Percentiles rank a stretch among this genome's conserved stretches.
These are phyloP conservation scores for Cymbidium sinense DNA, from an alignment of 106 monocot species.

Conservation along the genomic window DNA sequence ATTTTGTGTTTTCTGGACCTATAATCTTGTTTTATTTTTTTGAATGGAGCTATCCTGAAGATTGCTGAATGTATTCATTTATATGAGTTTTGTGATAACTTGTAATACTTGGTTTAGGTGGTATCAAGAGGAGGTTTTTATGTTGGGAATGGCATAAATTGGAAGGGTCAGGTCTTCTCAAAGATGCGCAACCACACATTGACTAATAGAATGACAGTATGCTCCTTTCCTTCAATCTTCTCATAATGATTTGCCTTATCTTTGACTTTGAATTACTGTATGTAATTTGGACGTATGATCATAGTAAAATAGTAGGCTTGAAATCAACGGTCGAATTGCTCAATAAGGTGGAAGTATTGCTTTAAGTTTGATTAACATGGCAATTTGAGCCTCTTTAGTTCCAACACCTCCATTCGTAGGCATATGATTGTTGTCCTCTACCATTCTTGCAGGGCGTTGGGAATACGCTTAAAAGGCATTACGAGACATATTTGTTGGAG, in stretches of 20 bases:
- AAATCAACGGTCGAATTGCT: neutral
- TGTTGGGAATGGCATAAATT: conserved; percentile 95
- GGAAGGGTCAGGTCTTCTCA: conserved; percentile 96
- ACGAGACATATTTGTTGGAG: conserved; percentile 91
- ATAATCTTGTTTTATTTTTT: neutral
- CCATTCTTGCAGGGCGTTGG: conserved; percentile 62
- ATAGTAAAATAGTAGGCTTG: neutral
- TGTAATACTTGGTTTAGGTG: conserved; percentile 34
- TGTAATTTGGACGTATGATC: neutral
- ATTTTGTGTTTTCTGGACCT: neutral
- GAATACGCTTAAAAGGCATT: conserved; percentile 89
- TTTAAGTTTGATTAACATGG: no score
- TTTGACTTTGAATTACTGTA: neutral
- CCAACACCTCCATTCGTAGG: neutral
- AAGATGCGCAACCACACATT: conserved; percentile 93
- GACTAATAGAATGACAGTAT: conserved; percentile 90
- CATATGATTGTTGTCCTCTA: neutral
- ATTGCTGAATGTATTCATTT: neutral
- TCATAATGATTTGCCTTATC: neutral
- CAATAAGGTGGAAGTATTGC: neutral
- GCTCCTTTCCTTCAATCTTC: conserved; percentile 3
- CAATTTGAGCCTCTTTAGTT: neutral
- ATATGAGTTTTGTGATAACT: neutral
- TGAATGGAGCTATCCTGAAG: neutral
- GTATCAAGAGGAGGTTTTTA: conserved; percentile 95